phyloP scores from a whole-genome alignment of 768 basidiomycete species.

The Suillus spraguei region DNA sequence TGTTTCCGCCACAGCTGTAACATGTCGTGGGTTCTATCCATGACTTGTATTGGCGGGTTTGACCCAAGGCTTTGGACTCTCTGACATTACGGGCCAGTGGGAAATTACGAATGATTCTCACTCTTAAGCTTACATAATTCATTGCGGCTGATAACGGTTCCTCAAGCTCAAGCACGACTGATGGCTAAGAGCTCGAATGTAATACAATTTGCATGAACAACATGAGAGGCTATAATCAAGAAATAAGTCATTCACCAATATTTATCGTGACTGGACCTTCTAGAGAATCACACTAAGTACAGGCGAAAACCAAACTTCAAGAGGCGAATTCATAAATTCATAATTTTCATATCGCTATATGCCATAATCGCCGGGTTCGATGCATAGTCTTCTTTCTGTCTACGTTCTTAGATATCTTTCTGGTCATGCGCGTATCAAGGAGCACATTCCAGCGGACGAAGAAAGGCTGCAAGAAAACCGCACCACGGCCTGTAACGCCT shows the following conservation, averaged over 20 bases:
- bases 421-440: constrained; percentile 79
- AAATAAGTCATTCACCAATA: no score
- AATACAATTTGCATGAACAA: no score
- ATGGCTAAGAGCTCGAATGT: no score
- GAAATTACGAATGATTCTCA: no score
- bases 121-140: no score
- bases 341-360: background rate
- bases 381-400: constrained; percentile 28
- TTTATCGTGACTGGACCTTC: no score
- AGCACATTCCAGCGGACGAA: constrained; percentile 90
- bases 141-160: no score
- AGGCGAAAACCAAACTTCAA: background rate
- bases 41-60: background rate
- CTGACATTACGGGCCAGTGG: no score
- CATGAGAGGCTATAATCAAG: no score
- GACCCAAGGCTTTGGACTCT: no score
- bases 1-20: background rate
- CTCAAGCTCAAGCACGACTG: no score
- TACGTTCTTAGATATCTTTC: constrained; percentile 59
- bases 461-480: constrained; percentile 91
- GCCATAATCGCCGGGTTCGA: background rate
- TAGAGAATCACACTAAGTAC: background rate
- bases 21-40: background rate
- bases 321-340: no score
- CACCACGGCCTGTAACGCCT: constrained; percentile 47